A percentile compares a stretch with the other conserved stretches of the same genome.
Evolutionary conservation across 202 grass and related monocot species (phyloP).

Genomic region (Brachypodium distachyon): DNA sequence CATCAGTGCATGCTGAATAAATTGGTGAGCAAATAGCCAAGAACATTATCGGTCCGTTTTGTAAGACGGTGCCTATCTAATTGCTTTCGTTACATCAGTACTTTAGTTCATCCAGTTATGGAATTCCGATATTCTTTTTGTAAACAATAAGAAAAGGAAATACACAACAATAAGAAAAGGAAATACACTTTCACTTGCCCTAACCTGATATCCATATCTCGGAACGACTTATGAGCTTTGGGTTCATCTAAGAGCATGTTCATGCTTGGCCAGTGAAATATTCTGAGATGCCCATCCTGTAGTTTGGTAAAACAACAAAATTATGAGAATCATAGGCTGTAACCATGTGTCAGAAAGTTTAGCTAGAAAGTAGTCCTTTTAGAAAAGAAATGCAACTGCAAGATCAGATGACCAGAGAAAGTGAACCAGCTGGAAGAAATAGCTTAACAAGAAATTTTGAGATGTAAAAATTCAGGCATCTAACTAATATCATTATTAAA

Average conservation of each 20-base stretch:
- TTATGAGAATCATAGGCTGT: not conserved
- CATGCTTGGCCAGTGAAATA: constrained; percentile 91
- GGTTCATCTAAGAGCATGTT: constrained; percentile 87
- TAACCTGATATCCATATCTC: constrained; percentile 99
- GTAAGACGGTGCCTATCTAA: not conserved
- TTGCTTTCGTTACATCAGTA: constrained; percentile 10
- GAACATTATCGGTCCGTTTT: not conserved
- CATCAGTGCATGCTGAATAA: constrained; percentile 10
- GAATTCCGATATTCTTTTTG: not conserved
- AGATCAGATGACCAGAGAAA: not conserved
- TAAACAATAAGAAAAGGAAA: not conserved
- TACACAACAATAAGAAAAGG: no score
- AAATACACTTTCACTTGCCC: not conserved
- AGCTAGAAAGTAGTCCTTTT: constrained; percentile 13
- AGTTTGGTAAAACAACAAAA: constrained; percentile 9
- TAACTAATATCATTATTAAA: not conserved
- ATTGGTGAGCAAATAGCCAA: not conserved
- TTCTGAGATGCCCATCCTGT: constrained; percentile 85
- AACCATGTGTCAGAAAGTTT: not conserved
- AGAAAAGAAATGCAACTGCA: not conserved
- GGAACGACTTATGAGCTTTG: constrained; percentile 88
- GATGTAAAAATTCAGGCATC: not conserved
- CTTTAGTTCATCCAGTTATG: not conserved
- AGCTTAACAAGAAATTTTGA: not conserved
- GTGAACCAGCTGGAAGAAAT: constrained; percentile 1